These are phyloP conservation scores for Trichoderma afroharzianum DNA, from an alignment of 2,329 filamentous ascomycete species.

Conservation along the genomic window DNA sequence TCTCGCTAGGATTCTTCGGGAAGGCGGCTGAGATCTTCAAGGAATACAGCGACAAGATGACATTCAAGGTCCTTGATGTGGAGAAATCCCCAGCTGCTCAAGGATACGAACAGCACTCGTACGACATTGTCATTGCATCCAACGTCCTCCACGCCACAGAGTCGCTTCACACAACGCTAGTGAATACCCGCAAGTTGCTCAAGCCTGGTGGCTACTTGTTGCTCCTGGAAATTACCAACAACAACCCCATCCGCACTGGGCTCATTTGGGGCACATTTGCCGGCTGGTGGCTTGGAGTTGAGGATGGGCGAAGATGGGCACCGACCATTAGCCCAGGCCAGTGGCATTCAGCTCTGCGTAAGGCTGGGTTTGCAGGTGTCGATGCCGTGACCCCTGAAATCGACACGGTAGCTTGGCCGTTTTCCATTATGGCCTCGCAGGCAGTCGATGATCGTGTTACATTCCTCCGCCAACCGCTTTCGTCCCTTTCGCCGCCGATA, in stretches of 20 bases:
- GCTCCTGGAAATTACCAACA: no score
- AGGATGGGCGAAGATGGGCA: no score
- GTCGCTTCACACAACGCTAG: no score
- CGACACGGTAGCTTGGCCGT: background rate
- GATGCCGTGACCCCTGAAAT: constrained; percentile 1
- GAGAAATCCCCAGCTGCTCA: constrained; percentile 25
- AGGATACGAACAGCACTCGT: constrained; percentile 21
- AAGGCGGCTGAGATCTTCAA: constrained; percentile 30
- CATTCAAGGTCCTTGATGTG: constrained; percentile 23
- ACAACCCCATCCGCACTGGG: no score
- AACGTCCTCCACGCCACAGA: no score
- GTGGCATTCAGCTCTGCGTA: constrained; percentile 4
- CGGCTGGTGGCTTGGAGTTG: no score
- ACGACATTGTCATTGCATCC: no score
- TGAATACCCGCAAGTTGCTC: no score
- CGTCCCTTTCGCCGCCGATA: no score
- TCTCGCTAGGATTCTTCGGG: constrained; percentile 38
- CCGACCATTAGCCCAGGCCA: constrained; percentile 4
- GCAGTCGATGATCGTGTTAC: background rate
- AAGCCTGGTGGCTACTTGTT: no score
- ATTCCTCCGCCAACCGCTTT: no score
- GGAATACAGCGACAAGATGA: constrained; percentile 17
- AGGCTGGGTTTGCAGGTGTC: constrained; percentile 13
- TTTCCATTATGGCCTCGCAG: constrained; percentile 1
- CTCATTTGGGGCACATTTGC: no score